phyloP scores from a whole-genome alignment of 225 moss, liverwort and hornwort species.

The Anthoceros angustus region DNA sequence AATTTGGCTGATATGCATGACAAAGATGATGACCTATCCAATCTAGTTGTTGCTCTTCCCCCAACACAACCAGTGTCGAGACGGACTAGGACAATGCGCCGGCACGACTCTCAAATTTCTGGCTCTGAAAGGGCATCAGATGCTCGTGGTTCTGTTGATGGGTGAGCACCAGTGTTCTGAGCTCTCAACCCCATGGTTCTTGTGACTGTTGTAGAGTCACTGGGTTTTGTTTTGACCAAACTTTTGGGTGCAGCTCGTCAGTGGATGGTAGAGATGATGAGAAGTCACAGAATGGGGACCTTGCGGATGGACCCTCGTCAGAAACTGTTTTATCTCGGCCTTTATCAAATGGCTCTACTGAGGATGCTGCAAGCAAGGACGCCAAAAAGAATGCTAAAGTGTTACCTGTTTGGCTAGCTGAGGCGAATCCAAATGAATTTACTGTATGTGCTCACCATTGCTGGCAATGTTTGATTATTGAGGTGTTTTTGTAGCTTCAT shows the following conservation, averaged over 20 bases:
- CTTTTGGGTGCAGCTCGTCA: constrained; percentile 50
- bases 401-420: constrained; percentile 79
- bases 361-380: constrained; percentile 43
- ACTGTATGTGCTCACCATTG: constrained; percentile 30
- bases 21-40: constrained; percentile 87
- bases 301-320: constrained; percentile 35
- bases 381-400: constrained; percentile 41
- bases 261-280: constrained; percentile 67
- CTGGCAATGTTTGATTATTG: not conserved
- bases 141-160: constrained; percentile 75
- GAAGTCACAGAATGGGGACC: constrained; percentile 60
- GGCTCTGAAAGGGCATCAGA: constrained; percentile 83
- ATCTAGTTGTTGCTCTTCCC: constrained; percentile 66
- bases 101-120: constrained; percentile 70
- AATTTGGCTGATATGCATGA: constrained; percentile 59
- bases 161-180: constrained; percentile 30
- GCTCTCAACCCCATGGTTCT: not conserved
- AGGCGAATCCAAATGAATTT: constrained; percentile 89
- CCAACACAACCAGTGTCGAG: constrained; percentile 87
- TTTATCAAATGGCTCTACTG: constrained; percentile 52
- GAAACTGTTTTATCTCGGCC: constrained; percentile 28
- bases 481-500: not conserved
- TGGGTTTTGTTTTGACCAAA: not conserved
- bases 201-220: not conserved
- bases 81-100: constrained; percentile 81